Conservation (phyloP, 169 alveolate species). For the Prorocentrum cordatum region DNA sequence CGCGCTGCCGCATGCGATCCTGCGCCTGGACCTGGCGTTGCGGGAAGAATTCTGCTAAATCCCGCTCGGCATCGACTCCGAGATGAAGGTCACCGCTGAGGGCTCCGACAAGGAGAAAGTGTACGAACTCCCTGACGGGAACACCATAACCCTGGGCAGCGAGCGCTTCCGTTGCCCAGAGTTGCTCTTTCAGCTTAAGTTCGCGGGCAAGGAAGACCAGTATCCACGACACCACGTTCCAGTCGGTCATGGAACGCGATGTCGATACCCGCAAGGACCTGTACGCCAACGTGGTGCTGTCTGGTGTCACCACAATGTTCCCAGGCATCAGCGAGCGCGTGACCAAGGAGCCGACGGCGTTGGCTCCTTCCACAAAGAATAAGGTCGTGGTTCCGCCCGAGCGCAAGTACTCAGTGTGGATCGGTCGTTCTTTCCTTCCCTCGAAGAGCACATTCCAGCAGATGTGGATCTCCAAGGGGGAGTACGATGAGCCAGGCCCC, state of each 20-base stretch:
- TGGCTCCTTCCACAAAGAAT: slow-evolving; percentile 92
- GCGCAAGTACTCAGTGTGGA: slow-evolving; percentile 94
- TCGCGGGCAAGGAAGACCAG: slow-evolving; percentile 86
- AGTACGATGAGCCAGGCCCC: slow-evolving; percentile 97
- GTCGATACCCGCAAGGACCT: slow-evolving; percentile 94
- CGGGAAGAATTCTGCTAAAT: slow-evolving; percentile 91
- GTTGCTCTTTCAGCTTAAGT: slow-evolving; percentile 92
- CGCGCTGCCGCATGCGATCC: slow-evolving; percentile 95
- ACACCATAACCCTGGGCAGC: slow-evolving; percentile 88
- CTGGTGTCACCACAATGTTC: slow-evolving; percentile 97
- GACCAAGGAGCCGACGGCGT: slow-evolving; percentile 90
- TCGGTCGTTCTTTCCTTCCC: slow-evolving; percentile 94
- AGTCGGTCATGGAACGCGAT: slow-evolving; percentile 94
- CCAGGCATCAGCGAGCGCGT: slow-evolving; percentile 95
- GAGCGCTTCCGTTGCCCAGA: slow-evolving; percentile 99
- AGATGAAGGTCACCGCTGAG: slow-evolving; percentile 79
- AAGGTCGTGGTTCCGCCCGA: slow-evolving; percentile 97
- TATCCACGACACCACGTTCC: slow-evolving; percentile 90
- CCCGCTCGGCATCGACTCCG: slow-evolving; percentile 90
- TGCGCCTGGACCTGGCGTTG: slow-evolving; percentile 93
- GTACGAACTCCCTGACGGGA: slow-evolving; percentile 98
- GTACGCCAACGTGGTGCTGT: slow-evolving; percentile 90
- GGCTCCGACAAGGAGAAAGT: slow-evolving; percentile 77
- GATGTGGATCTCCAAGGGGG: slow-evolving; percentile 96
- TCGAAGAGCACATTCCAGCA: slow-evolving; percentile 91